Conservation (phyloP, 2,329 filamentous ascomycete species). For the Claviceps spartinae region DNA sequence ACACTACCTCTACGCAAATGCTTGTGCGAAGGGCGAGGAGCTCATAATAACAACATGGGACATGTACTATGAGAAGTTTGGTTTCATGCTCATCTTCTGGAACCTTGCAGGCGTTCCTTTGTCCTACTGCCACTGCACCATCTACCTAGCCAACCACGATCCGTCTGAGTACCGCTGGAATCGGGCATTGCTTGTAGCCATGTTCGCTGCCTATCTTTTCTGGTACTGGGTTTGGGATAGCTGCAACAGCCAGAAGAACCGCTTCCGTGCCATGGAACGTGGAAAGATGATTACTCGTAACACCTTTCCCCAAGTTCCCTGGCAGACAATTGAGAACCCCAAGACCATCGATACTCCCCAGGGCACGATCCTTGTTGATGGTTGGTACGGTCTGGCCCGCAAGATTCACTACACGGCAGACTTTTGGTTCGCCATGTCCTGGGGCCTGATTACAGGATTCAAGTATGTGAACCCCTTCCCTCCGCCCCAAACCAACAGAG, state of each 20-base stretch:
- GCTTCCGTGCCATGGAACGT: constrained; percentile 69
- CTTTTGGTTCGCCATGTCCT: constrained; percentile 33
- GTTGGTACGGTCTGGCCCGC: constrained; percentile 67
- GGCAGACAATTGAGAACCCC: constrained; percentile 71
- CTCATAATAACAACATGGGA: constrained; percentile 83
- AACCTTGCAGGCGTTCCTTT: constrained; percentile 84
- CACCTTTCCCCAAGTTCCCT: constrained; percentile 83
- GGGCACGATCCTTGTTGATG: constrained; percentile 67
- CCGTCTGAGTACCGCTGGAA: constrained; percentile 69
- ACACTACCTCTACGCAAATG: constrained; percentile 84
- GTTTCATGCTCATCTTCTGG: constrained; percentile 98
- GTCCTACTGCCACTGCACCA: constrained; percentile 85
- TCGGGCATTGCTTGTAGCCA: constrained; percentile 45
- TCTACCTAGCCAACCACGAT: constrained; percentile 76
- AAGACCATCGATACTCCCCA: constrained; percentile 59
- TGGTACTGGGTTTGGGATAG: constrained; percentile 91
- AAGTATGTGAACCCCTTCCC: constrained; percentile 14
- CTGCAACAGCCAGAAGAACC: constrained; percentile 86
- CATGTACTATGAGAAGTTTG: constrained; percentile 95
- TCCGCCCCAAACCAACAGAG: no score
- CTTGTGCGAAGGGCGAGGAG: constrained; percentile 85
- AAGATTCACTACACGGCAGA: constrained; percentile 43
- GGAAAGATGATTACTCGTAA: constrained; percentile 57
- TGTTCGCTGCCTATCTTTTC: constrained; percentile 63
- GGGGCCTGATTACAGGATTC: constrained; percentile 39